Evolutionary conservation across 805 yeast genomes (phyloP).

Genomic region (Saccharomycopsis schoenii): DNA sequence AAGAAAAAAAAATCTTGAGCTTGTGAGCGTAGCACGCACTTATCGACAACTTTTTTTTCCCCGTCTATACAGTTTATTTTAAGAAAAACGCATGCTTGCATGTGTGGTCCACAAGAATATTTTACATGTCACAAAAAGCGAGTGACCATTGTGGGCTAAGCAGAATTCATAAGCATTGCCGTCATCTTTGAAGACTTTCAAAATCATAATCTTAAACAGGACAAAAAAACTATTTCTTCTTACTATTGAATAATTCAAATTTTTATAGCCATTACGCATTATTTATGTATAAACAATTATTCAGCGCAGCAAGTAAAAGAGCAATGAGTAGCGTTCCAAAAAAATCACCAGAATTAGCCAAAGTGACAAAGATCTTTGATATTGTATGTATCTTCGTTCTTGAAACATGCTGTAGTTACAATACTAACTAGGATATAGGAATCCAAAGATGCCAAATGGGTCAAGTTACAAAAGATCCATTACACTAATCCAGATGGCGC

Average conservation of each 20-base stretch:
- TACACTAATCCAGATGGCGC: conserved; percentile 67
- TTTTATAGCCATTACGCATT: too few relatives aligned
- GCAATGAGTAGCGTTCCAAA: conserved; percentile 1
- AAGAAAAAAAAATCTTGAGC: too few relatives aligned
- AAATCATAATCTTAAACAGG: too few relatives aligned
- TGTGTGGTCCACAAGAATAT: background rate
- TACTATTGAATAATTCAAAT: too few relatives aligned
- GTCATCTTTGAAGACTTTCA: background rate
- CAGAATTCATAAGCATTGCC: background rate
- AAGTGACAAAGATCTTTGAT: conserved; percentile 2
- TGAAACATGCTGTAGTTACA: background rate
- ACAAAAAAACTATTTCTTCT: too few relatives aligned
- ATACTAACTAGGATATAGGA: conserved; percentile 1
- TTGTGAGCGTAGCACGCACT: background rate
- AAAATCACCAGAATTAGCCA: conserved; percentile 13
- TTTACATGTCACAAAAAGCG: background rate
- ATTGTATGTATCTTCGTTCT: background rate
- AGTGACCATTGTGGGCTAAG: background rate
- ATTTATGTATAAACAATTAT: background rate
- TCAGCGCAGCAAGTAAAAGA: background rate
- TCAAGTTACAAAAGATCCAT: conserved; percentile 52
- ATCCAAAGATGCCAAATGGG: conserved; percentile 44
- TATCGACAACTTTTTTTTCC: too few relatives aligned
- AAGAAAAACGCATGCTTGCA: background rate
- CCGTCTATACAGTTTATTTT: background rate